Base-by-base conservation (phyloP, 139 green algal genomes). In the Microglena sp. region DNA sequence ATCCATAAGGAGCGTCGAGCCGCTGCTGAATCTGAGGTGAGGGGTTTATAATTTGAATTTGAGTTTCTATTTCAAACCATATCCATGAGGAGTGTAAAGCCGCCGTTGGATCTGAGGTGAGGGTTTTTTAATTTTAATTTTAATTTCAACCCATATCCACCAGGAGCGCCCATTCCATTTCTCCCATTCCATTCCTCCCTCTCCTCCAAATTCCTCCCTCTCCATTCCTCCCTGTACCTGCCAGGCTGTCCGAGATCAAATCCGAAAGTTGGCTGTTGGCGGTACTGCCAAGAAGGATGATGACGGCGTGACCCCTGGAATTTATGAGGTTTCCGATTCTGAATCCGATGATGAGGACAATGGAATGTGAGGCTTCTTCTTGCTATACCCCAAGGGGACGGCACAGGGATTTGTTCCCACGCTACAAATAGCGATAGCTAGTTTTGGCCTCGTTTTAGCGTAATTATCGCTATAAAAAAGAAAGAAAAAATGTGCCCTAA, bases 181-280 rank as follows among this genome's bases (percentile, higher is more conserved):
- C n/a, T n/a, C n/a, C n/a, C n/a, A n/a, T n/a, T n/a, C n/a, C n/a
- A n/a, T n/a, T n/a, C n/a, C n/a, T n/a, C n/a, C n/a, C n/a, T n/a
- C n/a, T n/a, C n/a, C n/a, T n/a, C n/a, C n/a, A n/a, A n/a, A n/a
- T n/a, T n/a, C n/a, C n/a, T n/a, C n/a, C n/a, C 22, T 60, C 53
- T 31, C 21, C 22, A 11, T 30, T 24, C n/a, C 26, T 60, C 53
- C 22, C 53, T n/a, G n/a, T n/a, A n/a, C n/a, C 27, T n/a, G 59
- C 30, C 75, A 86, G 79, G 76, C 77, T 11, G 78, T 88, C 18
- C 55, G 77, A 5, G 78, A 86, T 21, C 74, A 88, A 69, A 83
- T 88, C 55, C 57, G 78, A 0, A 84, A 84, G 71, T 64, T 84
- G 46, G 75, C 76, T 27, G 76, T 82, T 24, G 56, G 56, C 28